Percentiles rank a stretch among this genome's conserved stretches.
Conservation (phyloP, 73 alveolate species). For the Paramecium bursaria region DNA sequence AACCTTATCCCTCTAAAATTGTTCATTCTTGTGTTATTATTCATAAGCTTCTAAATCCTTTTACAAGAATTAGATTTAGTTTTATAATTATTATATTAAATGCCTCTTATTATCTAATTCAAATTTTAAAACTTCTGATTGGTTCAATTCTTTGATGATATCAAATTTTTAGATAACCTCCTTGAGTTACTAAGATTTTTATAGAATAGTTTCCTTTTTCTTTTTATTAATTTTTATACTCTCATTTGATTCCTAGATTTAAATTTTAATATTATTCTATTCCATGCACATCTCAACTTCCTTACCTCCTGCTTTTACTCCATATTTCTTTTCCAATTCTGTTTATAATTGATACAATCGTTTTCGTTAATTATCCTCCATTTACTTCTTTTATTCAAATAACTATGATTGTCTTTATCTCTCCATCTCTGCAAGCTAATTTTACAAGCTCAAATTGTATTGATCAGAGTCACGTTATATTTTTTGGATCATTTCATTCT, state of each 20-base stretch:
- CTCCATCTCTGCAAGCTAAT: background rate
- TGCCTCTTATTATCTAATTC: background rate
- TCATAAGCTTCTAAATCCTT: conserved; percentile 28
- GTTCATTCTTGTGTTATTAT: background rate
- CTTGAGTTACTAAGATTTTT: background rate
- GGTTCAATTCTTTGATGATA: conserved; percentile 12
- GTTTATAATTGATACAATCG: conserved; percentile 4
- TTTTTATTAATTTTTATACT: background rate
- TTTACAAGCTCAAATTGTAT: background rate
- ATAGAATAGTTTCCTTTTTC: background rate
- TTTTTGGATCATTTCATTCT: background rate
- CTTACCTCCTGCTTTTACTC: conserved; percentile 11
- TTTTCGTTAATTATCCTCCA: background rate
- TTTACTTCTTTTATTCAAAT: background rate
- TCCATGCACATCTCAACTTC: conserved; percentile 55
- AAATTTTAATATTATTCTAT: background rate
- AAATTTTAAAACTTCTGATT: conserved; percentile 5
- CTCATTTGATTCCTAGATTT: background rate
- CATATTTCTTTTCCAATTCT: conserved; percentile 40
- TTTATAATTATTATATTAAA: background rate
- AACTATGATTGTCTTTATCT: background rate
- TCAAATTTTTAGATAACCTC: conserved; percentile 25
- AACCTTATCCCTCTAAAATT: background rate
- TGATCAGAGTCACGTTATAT: background rate
- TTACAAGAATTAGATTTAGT: background rate